Conservation (phyloP, 495 filamentous ascomycete genomes). For the Glonium stellatum region DNA sequence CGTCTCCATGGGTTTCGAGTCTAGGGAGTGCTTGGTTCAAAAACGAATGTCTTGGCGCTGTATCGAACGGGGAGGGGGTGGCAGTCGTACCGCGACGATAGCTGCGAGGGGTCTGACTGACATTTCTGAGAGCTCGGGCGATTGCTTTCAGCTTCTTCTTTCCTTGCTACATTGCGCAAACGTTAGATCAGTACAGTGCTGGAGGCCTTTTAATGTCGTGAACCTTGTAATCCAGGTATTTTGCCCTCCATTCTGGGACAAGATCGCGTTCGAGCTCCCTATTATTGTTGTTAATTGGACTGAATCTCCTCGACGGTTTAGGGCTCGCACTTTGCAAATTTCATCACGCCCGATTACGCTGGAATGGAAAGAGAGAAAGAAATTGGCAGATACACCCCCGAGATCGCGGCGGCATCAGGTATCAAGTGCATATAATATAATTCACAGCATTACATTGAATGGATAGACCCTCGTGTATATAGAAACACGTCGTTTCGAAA, state of each 20-base stretch:
- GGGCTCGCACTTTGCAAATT: constrained; percentile 32
- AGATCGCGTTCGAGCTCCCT: constrained; percentile 79
- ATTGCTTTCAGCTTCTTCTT: constrained; percentile 87
- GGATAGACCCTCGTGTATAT: not conserved
- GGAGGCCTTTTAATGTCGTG: constrained; percentile 2
- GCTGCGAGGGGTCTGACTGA: constrained; percentile 49
- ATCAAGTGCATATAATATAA: not conserved
- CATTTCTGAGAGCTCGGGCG: constrained; percentile 56
- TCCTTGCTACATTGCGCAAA: constrained; percentile 43
- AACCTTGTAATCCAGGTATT: constrained; percentile 89
- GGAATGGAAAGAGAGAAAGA: not conserved
- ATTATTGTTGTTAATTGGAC: not conserved
- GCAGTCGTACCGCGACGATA: constrained; percentile 19
- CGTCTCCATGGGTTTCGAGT: not conserved
- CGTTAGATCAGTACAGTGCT: not conserved
- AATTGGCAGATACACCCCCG: not conserved
- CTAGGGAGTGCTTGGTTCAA: constrained; percentile 22
- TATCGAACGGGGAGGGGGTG: constrained; percentile 36
- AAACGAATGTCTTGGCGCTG: constrained; percentile 34
- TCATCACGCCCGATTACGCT: constrained; percentile 19
- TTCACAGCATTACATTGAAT: not conserved
- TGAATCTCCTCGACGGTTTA: not conserved
- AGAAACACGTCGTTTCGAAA: not conserved
- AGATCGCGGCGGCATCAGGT: not conserved
- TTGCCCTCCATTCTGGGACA: constrained; percentile 86